These are phyloP conservation scores for Phyllosticta ampelicida DNA, from an alignment of 2,329 filamentous ascomycete genomes.

Conservation along the genomic window DNA sequence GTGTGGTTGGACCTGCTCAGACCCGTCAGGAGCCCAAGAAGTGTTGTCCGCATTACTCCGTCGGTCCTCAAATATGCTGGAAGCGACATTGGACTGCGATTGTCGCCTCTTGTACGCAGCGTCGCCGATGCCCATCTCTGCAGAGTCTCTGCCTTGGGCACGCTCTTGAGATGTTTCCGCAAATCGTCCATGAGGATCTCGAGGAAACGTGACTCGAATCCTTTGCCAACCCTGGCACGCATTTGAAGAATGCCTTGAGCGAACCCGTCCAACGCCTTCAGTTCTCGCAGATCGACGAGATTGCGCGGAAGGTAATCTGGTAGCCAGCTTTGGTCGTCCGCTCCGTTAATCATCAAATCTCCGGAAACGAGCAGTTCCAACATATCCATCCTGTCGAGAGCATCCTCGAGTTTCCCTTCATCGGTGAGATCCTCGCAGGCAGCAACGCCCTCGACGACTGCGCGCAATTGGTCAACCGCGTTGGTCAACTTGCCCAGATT, in stretches of 20 bases:
- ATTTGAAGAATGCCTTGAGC: slow-evolving; percentile 66
- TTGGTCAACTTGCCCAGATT: slow-evolving; percentile 76
- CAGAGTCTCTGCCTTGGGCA: slow-evolving; percentile 62
- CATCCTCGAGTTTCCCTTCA: slow-evolving; percentile 69
- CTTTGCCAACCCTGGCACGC: slow-evolving; percentile 71
- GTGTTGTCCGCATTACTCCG: slow-evolving; percentile 56
- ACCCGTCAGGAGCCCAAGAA: slow-evolving; percentile 63
- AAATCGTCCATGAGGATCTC: slow-evolving; percentile 69
- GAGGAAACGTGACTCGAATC: slow-evolving; percentile 73
- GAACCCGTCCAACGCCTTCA: slow-evolving; percentile 71
- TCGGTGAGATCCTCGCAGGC: slow-evolving; percentile 75
- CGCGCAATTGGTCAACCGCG: slow-evolving; percentile 71
- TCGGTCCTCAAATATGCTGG: slow-evolving; percentile 71
- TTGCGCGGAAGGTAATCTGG: slow-evolving; percentile 26
- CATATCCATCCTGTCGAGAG: slow-evolving; percentile 64
- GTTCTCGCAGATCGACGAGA: slow-evolving; percentile 59
- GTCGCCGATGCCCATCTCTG: slow-evolving; percentile 75
- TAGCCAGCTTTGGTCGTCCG: slow-evolving; percentile 23
- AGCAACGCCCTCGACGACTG: slow-evolving; percentile 64
- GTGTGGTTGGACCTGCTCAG: slow-evolving; percentile 75
- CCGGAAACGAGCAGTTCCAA: slow-evolving; percentile 75
- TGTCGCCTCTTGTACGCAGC: slow-evolving; percentile 57
- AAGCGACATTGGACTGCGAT: slow-evolving; percentile 51
- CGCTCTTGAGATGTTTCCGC: slow-evolving; percentile 63
- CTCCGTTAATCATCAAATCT: slow-evolving; percentile 38